Evolutionary conservation across 495 filamentous ascomycete genomes (phyloP).

Genomic region (Cercophora sp.): DNA sequence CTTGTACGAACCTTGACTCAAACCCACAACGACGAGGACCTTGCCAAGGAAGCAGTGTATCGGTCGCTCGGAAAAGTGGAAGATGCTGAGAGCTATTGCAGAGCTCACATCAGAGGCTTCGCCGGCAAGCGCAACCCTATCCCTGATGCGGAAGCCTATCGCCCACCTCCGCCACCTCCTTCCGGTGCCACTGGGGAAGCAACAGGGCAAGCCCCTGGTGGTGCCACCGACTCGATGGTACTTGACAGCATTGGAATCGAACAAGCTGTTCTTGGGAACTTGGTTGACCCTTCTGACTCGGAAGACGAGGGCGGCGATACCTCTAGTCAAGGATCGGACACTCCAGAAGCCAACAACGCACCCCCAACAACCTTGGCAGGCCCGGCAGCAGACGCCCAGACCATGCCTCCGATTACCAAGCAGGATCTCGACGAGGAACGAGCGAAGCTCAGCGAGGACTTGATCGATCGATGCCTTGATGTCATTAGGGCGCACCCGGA

Average conservation of each 20-base stretch:
- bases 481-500: constrained; percentile 82
- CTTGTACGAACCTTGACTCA: constrained; percentile 40
- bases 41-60: constrained; percentile 76
- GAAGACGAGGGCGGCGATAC: constrained; percentile 18
- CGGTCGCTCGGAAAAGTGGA: constrained; percentile 65
- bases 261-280: constrained; percentile 12
- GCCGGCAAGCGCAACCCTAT: constrained; percentile 56
- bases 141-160: constrained; percentile 53
- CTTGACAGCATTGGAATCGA: constrained; percentile 32
- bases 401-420: constrained; percentile 46
- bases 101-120: constrained; percentile 42
- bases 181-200: constrained; percentile 16
- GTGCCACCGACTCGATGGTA: neutral
- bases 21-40: constrained; percentile 49
- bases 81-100: constrained; percentile 71
- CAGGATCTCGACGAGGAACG: constrained; percentile 83
- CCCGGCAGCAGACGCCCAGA: neutral
- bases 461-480: constrained; percentile 88
- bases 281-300: constrained; percentile 19
- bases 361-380: neutral
- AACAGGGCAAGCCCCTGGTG: neutral
- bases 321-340: constrained; percentile 14
- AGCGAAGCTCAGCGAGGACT: constrained; percentile 61
- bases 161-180: constrained; percentile 12
- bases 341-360: constrained; percentile 5